Conservation (phyloP, 257 asterid genomes). For the Solanum bulbocastanum region DNA sequence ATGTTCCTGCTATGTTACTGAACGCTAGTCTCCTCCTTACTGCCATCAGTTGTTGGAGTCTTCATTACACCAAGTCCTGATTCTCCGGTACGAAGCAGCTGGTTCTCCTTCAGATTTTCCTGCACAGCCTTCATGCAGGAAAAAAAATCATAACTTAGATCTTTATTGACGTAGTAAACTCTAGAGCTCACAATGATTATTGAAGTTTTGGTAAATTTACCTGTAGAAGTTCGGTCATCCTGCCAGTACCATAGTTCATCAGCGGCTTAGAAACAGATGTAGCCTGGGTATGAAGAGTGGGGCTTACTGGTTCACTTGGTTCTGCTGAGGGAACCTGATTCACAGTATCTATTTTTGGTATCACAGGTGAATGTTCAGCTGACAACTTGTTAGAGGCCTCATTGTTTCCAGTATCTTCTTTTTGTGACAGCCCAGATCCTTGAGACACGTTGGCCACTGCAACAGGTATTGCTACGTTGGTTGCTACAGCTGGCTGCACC, state of each 20-base stretch:
- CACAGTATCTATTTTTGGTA: conserved; percentile 7
- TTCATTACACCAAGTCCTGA: conserved; percentile 1
- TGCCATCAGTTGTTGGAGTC: conserved; percentile 4
- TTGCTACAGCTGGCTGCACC: conserved; percentile 13
- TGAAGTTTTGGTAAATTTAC: conserved; percentile 15
- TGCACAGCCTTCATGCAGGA: conserved; percentile 58
- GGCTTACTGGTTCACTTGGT: not conserved
- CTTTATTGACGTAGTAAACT: not conserved
- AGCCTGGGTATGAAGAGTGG: conserved; percentile 4
- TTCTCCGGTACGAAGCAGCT: conserved; percentile 18
- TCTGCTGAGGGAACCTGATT: conserved; percentile 12
- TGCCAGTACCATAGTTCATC: conserved; percentile 51
- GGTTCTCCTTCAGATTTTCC: conserved; percentile 54
- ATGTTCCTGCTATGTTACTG: not conserved
- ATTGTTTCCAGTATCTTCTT: conserved; percentile 16
- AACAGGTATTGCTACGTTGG: conserved; percentile 14
- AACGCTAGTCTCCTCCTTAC: conserved; percentile 1
- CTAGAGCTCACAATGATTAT: not conserved
- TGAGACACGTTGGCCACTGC: conserved; percentile 9
- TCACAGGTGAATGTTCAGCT: conserved; percentile 21
- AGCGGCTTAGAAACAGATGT: conserved; percentile 28
- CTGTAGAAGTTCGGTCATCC: conserved; percentile 90
- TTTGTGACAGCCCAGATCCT: conserved; percentile 41
- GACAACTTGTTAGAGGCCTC: conserved; percentile 19
- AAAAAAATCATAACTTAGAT: not conserved